These are phyloP conservation scores for Triticum aestivum DNA, from an alignment of 176 grass and related monocot species.

Conservation along the genomic window IWGSC_CS_RefSeq_v2.1 NC_057807.1:603915320-603915819, in stretches of 20 bases:
- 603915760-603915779: background rate
- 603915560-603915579: constrained; percentile 54
- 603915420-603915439: constrained; percentile 50
- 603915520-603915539: constrained; percentile 73
- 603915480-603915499: constrained; percentile 89
- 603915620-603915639: background rate
- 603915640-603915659: background rate
- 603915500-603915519: constrained; percentile 75
- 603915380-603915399: constrained; percentile 23
- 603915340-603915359: background rate
- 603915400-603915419: constrained; percentile 81
- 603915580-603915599: constrained; percentile 52
- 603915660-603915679: background rate
- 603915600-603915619: background rate
- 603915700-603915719: constrained; percentile 10
- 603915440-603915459: constrained; percentile 82
- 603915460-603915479: constrained; percentile 60
- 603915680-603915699: constrained; percentile 10
- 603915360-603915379: background rate
- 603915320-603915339: constrained; percentile 13
- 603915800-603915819: background rate
- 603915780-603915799: background rate
- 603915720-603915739: constrained; percentile 23
- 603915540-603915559: constrained; percentile 73
- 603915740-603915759: constrained; percentile 9